A percentile compares a stretch with the other conserved stretches of the same genome.
phyloP scores from a whole-genome alignment of 495 filamentous ascomycete species.

The Platismatia glauca region DNA sequence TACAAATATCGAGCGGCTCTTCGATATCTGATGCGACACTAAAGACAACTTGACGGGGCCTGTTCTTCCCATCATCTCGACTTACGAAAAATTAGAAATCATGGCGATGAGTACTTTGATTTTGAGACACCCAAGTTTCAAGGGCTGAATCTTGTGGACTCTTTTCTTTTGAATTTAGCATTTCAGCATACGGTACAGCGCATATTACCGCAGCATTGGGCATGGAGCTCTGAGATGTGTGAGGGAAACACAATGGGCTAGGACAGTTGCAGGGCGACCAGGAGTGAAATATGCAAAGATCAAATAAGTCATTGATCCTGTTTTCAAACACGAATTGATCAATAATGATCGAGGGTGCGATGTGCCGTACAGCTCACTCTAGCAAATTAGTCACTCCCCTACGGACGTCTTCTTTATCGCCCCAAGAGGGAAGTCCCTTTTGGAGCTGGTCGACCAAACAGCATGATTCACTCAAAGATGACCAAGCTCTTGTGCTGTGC shows the following conservation, averaged over 20 bases:
- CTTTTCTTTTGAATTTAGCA: slow-evolving; percentile 5
- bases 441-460: neutral
- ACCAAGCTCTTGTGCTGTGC: neutral
- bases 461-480: neutral
- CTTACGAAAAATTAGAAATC: neutral
- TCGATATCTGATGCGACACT: neutral
- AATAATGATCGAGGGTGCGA: neutral
- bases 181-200: slow-evolving; percentile 8
- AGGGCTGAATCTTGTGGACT: slow-evolving; percentile 28
- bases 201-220: slow-evolving; percentile 6
- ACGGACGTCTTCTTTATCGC: neutral
- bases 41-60: neutral
- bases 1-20: neutral
- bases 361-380: neutral
- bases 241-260: neutral
- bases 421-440: neutral
- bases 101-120: neutral
- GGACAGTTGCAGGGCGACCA: neutral
- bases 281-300: neutral
- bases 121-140: slow-evolving; percentile 24
- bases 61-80: neutral
- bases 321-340: neutral
- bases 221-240: neutral
- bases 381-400: neutral
- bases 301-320: neutral